These are phyloP conservation scores for Verticillium nonalfalfae DNA, from an alignment of 2,329 filamentous ascomycete genomes.

Conservation along the genomic window DNA sequence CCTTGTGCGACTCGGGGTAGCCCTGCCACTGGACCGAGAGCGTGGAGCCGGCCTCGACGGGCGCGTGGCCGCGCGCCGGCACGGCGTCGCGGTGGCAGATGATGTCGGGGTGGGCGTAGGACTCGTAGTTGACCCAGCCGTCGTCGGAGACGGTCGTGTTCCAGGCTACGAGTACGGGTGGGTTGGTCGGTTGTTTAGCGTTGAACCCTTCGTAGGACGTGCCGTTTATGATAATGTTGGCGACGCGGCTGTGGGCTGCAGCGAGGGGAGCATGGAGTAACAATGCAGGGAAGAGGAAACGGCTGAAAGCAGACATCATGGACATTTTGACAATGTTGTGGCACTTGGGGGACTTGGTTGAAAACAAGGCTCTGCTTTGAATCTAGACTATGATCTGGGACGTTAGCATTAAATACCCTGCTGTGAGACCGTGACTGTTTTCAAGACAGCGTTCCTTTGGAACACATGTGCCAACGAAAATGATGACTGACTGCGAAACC, in stretches of 20 bases:
- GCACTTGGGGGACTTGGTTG: background rate
- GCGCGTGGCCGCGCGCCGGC: conserved; percentile 41
- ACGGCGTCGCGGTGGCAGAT: conserved; percentile 55
- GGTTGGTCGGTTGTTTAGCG: conserved; percentile 11
- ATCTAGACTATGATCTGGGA: background rate
- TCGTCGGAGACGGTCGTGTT: conserved; percentile 39
- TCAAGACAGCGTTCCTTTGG: too few species aligned
- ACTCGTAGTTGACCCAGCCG: conserved; percentile 41
- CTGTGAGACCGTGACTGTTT: too few species aligned
- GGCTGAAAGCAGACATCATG: background rate
- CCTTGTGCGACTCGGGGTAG: conserved; percentile 49
- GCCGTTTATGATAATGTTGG: conserved; percentile 34
- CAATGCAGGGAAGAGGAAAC: background rate
- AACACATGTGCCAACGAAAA: too few species aligned
- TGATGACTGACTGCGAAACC: too few species aligned
- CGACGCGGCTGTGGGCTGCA: conserved; percentile 21
- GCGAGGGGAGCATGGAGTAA: background rate
- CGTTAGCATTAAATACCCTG: too few species aligned
- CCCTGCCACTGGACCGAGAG: conserved; percentile 55
- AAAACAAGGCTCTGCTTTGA: background rate
- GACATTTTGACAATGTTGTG: background rate
- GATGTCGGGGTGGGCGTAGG: conserved; percentile 44
- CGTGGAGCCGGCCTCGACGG: conserved; percentile 49
- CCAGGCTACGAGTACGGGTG: conserved; percentile 42
- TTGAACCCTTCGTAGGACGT: conserved; percentile 36